Conservation (phyloP, 352 stramenopile genomes). For the Thraustochytrium striatum region DNA sequence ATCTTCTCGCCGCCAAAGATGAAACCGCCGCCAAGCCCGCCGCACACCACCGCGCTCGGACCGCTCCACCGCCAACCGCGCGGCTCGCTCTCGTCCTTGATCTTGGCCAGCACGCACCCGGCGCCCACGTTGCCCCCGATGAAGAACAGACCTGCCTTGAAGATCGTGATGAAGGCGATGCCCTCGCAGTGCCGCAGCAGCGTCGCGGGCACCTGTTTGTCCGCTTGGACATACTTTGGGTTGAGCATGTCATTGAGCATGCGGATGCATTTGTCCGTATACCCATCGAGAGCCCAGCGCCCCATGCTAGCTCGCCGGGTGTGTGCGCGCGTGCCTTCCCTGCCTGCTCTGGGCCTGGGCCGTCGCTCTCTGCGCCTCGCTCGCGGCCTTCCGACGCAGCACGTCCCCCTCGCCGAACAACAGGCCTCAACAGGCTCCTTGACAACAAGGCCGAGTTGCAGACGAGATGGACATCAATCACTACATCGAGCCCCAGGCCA, state of each 20-base stretch:
- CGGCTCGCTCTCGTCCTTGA: constrained; percentile 20
- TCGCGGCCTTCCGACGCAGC: no score
- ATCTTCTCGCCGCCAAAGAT: constrained; percentile 47
- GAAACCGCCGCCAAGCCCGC: constrained; percentile 33
- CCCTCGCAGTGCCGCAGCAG: constrained; percentile 36
- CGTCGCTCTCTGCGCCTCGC: no score
- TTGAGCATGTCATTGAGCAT: constrained; percentile 49
- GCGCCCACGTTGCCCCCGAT: constrained; percentile 33
- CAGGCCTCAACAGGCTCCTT: no score
- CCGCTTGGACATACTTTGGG: constrained; percentile 29
- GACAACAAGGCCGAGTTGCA: no score
- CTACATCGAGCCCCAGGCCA: no score
- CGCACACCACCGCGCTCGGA: neutral
- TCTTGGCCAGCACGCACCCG: constrained; percentile 41
- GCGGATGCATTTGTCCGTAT: constrained; percentile 43
- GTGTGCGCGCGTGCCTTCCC: no score
- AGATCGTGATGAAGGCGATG: constrained; percentile 46
- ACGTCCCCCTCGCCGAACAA: no score
- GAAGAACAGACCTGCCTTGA: constrained; percentile 35
- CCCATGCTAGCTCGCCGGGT: no score
- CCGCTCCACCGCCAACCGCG: constrained; percentile 38
- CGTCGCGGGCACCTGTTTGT: constrained; percentile 42
- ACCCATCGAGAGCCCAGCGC: constrained; percentile 25
- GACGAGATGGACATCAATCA: no score
- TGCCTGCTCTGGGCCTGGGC: no score